phyloP scores from a whole-genome alignment of 2,329 filamentous ascomycete species.

The Geosmithia putterillii region DNA sequence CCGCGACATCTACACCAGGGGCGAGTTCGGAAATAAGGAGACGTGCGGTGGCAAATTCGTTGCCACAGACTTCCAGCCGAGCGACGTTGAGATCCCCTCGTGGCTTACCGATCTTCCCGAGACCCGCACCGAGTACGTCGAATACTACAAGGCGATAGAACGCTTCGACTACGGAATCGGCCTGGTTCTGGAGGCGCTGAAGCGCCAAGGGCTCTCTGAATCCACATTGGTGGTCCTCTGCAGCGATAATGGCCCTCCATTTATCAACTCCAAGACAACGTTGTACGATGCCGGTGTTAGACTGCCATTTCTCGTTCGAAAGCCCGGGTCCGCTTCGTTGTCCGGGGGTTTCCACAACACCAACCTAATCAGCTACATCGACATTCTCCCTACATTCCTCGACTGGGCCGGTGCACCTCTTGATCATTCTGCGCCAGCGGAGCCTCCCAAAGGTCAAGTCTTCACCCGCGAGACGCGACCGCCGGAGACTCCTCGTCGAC shows the following conservation, averaged over 20 bases:
- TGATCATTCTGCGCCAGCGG: neutral
- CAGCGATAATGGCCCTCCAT: constrained; percentile 35
- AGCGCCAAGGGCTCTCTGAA: constrained; percentile 15
- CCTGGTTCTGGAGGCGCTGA: constrained; percentile 21
- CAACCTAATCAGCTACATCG: constrained; percentile 31
- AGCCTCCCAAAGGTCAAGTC: neutral
- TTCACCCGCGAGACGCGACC: neutral
- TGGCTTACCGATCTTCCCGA: constrained; percentile 27
- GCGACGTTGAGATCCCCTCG: constrained; percentile 23
- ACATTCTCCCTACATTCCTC: constrained; percentile 31
- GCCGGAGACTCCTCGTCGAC: constrained; percentile 2
- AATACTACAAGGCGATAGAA: constrained; percentile 27
- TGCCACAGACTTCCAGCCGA: constrained; percentile 3
- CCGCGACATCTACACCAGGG: constrained; percentile 21
- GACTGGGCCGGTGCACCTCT: constrained; percentile 19
- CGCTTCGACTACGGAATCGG: constrained; percentile 29
- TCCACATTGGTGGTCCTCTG: constrained; percentile 30
- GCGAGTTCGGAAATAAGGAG: constrained; percentile 27
- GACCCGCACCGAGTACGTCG: constrained; percentile 25
- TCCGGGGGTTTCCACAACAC: constrained; percentile 19
- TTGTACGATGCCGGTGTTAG: constrained; percentile 33
- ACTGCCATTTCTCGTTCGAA: constrained; percentile 27
- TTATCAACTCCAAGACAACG: constrained; percentile 38
- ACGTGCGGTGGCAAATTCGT: neutral
- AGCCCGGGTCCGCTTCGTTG: constrained; percentile 13